Percentiles rank a stretch among this genome's conserved stretches.
These are phyloP conservation scores for Metarhizium robertsii DNA, from an alignment of 2,329 filamentous ascomycete genomes.

Conservation along the genomic window DNA sequence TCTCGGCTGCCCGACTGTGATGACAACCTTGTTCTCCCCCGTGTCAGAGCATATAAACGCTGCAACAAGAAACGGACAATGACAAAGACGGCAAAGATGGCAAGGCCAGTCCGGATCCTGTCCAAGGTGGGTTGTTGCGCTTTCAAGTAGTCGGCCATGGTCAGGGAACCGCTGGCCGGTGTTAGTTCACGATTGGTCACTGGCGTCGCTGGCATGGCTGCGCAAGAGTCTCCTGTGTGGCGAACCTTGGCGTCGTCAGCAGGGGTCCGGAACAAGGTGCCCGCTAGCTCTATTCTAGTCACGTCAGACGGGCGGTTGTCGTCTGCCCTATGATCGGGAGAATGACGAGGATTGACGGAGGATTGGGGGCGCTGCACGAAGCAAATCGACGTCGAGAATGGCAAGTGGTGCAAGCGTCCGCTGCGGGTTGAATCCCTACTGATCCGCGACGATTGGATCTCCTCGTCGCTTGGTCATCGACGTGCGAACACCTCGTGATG, in stretches of 20 bases:
- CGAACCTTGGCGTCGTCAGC: constrained; percentile 3
- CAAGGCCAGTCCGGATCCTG: constrained; percentile 18
- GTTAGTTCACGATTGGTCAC: constrained; percentile 23
- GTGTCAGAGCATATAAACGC: constrained; percentile 9
- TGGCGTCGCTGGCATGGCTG: constrained; percentile 22
- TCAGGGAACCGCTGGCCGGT: constrained; percentile 16
- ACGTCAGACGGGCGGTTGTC: neutral
- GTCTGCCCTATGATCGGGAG: neutral
- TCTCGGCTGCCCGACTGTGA: neutral
- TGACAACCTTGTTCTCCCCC: neutral
- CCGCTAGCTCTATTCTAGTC: neutral
- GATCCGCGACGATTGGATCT: neutral
- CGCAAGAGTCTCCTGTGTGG: neutral
- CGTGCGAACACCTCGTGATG: neutral
- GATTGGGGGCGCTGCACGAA: neutral
- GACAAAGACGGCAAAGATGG: constrained; percentile 25
- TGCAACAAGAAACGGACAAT: constrained; percentile 22
- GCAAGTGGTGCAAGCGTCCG: neutral
- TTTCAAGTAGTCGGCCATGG: constrained; percentile 21
- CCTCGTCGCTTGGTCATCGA: neutral
- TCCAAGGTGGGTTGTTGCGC: constrained; percentile 19
- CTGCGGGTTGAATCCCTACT: neutral
- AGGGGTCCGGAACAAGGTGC: neutral
- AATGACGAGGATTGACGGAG: neutral
- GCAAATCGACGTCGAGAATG: neutral